Percentiles rank a stretch among this genome's conserved stretches.
Evolutionary conservation across 192 early-diverging fungal species (phyloP).

Genomic region (Podila epigama): DNA sequence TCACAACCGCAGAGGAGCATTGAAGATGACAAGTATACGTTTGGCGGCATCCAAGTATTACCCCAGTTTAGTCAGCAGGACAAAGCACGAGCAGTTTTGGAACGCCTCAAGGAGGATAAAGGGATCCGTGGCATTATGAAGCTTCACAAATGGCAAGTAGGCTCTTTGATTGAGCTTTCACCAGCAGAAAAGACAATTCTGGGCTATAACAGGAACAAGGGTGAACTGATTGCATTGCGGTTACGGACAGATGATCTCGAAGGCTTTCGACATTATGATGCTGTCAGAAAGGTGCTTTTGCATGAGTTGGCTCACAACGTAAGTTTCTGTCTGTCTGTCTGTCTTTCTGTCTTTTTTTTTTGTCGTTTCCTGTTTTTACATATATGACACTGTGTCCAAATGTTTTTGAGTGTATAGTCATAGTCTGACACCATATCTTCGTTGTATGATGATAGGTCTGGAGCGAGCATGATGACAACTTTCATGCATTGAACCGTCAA

Average conservation of each 20-base stretch:
- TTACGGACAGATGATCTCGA: conserved; percentile 79
- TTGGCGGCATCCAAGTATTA: conserved; percentile 64
- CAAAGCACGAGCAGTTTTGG: conserved; percentile 64
- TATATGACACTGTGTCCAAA: not conserved
- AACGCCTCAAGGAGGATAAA: conserved; percentile 70
- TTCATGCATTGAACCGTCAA: conserved; percentile 75
- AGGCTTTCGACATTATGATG: conserved; percentile 78
- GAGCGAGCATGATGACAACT: conserved; percentile 74
- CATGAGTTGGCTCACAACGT: conserved; percentile 85
- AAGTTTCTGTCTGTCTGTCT: not conserved
- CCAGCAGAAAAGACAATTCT: conserved; percentile 72
- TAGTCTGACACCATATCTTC: not conserved
- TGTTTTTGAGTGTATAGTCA: too few species aligned
- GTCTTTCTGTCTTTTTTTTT: not conserved
- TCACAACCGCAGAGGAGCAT: conserved; percentile 22
- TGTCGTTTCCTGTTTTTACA: not conserved
- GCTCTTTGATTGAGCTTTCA: conserved; percentile 71
- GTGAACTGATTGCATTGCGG: conserved; percentile 75
- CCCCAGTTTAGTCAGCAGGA: conserved; percentile 59
- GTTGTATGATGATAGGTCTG: conserved; percentile 48
- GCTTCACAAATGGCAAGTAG: conserved; percentile 71
- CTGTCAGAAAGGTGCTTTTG: conserved; percentile 71
- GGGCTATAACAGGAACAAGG: conserved; percentile 75
- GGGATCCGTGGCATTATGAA: conserved; percentile 66
- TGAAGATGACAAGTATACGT: conserved; percentile 61